These are phyloP conservation scores for Miscanthus lutarioriparius DNA, from an alignment of 176 grass and related monocot species.

Conservation along the genomic window DNA sequence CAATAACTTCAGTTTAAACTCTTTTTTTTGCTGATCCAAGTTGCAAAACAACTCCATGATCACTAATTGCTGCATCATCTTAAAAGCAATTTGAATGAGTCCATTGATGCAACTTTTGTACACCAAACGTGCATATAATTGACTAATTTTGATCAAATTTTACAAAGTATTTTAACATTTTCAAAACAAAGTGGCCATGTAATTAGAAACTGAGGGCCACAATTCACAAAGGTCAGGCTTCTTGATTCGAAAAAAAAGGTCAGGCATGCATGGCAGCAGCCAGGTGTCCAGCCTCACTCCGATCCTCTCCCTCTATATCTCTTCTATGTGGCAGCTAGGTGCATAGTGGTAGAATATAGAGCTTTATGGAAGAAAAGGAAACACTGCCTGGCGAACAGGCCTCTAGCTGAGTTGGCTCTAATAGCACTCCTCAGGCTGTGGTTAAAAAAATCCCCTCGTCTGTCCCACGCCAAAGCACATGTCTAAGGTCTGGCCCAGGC, in stretches of 20 bases:
- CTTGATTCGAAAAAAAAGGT: background rate
- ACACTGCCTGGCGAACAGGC: background rate
- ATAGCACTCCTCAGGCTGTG: background rate
- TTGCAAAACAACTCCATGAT: conserved; percentile 20
- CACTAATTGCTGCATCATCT: background rate
- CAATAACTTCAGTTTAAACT: background rate
- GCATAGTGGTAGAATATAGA: background rate
- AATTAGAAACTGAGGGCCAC: background rate
- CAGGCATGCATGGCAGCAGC: background rate
- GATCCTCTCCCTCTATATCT: background rate
- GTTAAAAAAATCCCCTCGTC: background rate
- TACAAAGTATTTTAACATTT: background rate
- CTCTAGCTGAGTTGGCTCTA: too few relatives aligned
- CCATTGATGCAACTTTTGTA: background rate
- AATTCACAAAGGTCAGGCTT: background rate
- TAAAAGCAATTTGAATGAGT: background rate
- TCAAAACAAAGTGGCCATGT: background rate
- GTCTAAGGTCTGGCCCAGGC: background rate
- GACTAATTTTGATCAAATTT: background rate
- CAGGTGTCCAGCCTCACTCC: background rate
- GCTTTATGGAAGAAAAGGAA: background rate
- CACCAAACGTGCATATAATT: background rate
- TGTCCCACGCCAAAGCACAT: background rate
- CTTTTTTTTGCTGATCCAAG: conserved; percentile 3
- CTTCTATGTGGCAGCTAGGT: background rate